Evolutionary conservation across 768 basidiomycete species (phyloP).

Genomic region (Xerocomellus intermedius): DNA sequence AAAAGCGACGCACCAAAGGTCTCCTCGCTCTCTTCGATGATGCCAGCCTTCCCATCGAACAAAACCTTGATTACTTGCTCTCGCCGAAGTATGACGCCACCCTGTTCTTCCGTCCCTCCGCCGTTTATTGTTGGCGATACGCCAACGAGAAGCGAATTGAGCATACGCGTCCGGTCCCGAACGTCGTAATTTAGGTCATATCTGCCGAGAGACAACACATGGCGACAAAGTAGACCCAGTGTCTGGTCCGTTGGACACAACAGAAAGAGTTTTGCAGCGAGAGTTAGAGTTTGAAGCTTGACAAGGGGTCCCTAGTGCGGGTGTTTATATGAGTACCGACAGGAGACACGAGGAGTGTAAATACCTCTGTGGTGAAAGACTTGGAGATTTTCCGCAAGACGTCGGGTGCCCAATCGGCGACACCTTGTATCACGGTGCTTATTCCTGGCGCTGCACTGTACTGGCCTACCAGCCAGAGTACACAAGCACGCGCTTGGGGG

Average conservation of each 20-base stretch:
- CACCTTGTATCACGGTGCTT: slow-evolving; percentile 45
- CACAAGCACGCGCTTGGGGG: slow-evolving; percentile 78
- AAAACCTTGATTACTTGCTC: slow-evolving; percentile 82
- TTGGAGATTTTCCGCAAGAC: slow-evolving; percentile 78
- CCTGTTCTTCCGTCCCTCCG: slow-evolving; percentile 45
- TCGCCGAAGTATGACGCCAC: slow-evolving; percentile 74
- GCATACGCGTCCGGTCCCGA: slow-evolving; percentile 83
- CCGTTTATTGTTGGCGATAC: slow-evolving; percentile 39
- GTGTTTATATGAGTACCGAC: not conserved
- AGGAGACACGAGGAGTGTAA: slow-evolving; percentile 3
- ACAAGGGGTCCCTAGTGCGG: slow-evolving; percentile 53
- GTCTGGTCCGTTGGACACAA: slow-evolving; percentile 54
- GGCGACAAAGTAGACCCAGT: slow-evolving; percentile 56
- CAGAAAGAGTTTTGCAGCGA: slow-evolving; percentile 83
- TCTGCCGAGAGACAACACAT: slow-evolving; percentile 80
- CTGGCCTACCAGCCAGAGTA: slow-evolving; percentile 93
- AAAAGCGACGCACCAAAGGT: slow-evolving; percentile 30
- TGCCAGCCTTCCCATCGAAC: slow-evolving; percentile 68
- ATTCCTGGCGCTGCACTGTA: slow-evolving; percentile 52
- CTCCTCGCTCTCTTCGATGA: slow-evolving; percentile 39
- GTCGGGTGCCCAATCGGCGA: slow-evolving; percentile 85
- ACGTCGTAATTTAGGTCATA: slow-evolving; percentile 91
- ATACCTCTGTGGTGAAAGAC: slow-evolving; percentile 69
- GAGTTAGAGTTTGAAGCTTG: slow-evolving; percentile 80
- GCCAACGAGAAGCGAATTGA: slow-evolving; percentile 66